phyloP scores from a whole-genome alignment of 495 filamentous ascomycete species.

The Penicillium flavigenum region DNA sequence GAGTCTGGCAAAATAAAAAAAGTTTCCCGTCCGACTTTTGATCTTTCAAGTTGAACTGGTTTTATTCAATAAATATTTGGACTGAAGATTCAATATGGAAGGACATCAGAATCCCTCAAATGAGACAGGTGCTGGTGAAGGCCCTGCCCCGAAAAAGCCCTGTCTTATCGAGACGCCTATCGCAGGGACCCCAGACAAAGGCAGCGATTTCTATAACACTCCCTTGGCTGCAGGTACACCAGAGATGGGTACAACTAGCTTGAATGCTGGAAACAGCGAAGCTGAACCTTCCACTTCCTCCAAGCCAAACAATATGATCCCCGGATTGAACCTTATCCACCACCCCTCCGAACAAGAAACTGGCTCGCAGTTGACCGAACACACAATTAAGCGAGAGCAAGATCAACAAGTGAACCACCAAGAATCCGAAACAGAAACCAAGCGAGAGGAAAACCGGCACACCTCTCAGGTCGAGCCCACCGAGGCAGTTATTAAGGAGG shows the following conservation, averaged over 20 bases:
- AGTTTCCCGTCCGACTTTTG: constrained; percentile 31
- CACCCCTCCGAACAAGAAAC: constrained; percentile 20
- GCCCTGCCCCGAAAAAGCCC: constrained; percentile 25
- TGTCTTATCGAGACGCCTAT: constrained; percentile 35
- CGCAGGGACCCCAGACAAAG: constrained; percentile 39
- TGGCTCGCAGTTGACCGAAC: constrained; percentile 14
- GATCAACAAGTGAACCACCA: not conserved
- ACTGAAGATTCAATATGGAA: constrained; percentile 40
- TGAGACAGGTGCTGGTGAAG: constrained; percentile 20
- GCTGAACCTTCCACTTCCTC: constrained; percentile 14
- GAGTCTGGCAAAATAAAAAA: constrained; percentile 38
- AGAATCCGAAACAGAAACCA: not conserved
- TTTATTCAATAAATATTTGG: constrained; percentile 1
- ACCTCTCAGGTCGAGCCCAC: not conserved
- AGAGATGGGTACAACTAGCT: constrained; percentile 4
- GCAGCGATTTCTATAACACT: constrained; percentile 47
- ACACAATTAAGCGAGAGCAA: constrained; percentile 11
- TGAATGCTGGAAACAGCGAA: constrained; percentile 3
- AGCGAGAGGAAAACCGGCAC: constrained; percentile 5
- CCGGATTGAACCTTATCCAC: constrained; percentile 43
- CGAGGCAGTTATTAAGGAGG: constrained; percentile 8
- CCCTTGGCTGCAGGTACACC: constrained; percentile 34
- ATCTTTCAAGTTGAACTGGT: constrained; percentile 15
- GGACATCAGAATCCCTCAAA: constrained; percentile 31
- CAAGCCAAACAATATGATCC: constrained; percentile 32